Evolutionary conservation across 2,329 filamentous ascomycete genomes (phyloP).

Genomic region (Calonectria pteridis): DNA sequence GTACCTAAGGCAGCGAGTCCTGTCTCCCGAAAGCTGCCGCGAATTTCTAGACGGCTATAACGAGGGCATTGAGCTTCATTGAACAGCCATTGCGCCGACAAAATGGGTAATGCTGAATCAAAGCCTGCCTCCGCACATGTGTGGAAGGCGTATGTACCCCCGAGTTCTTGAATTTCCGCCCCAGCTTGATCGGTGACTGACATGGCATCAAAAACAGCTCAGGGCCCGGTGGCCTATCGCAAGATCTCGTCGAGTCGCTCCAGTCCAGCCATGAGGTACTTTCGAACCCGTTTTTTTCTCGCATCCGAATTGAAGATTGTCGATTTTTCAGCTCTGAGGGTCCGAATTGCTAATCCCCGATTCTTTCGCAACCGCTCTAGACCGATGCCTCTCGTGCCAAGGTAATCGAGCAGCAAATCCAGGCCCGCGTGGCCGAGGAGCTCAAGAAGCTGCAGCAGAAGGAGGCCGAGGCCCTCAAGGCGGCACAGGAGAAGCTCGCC

Average conservation of each 20-base stretch:
- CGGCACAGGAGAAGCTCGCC: constrained; percentile 75
- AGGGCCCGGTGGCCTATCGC: constrained; percentile 73
- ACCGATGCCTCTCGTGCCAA: constrained; percentile 89
- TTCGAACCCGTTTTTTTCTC: neutral
- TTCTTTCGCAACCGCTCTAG: constrained; percentile 60
- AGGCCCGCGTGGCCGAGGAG: constrained; percentile 87
- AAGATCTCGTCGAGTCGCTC: constrained; percentile 84
- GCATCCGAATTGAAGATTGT: neutral
- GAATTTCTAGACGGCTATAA: constrained; percentile 51
- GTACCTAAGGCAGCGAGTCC: constrained; percentile 50
- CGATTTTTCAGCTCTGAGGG: neutral
- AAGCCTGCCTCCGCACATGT: constrained; percentile 60
- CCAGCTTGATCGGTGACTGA: constrained; percentile 34
- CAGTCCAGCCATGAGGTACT: constrained; percentile 88
- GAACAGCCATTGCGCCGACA: constrained; percentile 54
- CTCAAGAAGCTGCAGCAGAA: constrained; percentile 82
- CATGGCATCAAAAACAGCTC: constrained; percentile 49
- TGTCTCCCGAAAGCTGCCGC: constrained; percentile 50
- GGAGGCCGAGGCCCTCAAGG: constrained; percentile 76
- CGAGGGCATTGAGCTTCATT: constrained; percentile 46
- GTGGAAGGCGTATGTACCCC: constrained; percentile 67
- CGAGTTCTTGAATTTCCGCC: neutral
- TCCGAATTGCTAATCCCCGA: constrained; percentile 26
- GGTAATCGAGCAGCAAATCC: constrained; percentile 87
- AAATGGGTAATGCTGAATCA: constrained; percentile 70